Evolutionary conservation across 441 rosid genomes (phyloP), one percentile per base, ranked within the genome.

Genomic region (Corymbia calophylla): DNA sequence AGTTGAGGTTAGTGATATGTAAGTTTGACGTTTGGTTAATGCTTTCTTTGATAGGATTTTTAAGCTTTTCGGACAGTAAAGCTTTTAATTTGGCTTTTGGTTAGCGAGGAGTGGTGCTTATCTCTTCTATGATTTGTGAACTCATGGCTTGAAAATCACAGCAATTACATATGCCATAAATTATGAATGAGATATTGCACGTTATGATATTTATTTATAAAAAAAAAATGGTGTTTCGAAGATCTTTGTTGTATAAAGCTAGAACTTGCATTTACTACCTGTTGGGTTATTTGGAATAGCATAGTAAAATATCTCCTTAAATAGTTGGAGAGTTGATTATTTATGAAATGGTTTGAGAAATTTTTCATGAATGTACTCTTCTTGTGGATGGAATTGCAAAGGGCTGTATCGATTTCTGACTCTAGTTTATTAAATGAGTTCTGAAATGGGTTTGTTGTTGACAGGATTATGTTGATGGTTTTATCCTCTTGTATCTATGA

Each of bases 201-300:
- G 3, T 0, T 0, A 15, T n/a, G 35, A 64, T 64, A 25, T 3
- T 13, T 62, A 25, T 27, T 15, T 53, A 53, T 5, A n/a, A n/a
- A n/a, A n/a, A n/a, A 53, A 3, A 6, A 64, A 29, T 29, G 32
- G 17, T 12, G 8, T 29, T 62, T 62, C 29, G 68, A 62, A 29
- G 18, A 62, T 62, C 0, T 62, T 29, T 62, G 9, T 3, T 62
- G 32, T 15, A 62, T 62, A 62, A 62, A 29, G 68, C 1, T 62
- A 0, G 68, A 13, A 29, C 8, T 14, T 6, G 2, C 2, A 13
- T 62, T 62, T 29, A 29, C 0, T 29, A 62, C 18, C 2, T 0
- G 0, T 29, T 62, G 29, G 32, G 8, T 62, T 62, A 62, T 62
- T 62, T 62, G 68, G 13, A 60, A 13, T 60, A 11, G 16, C n/a